These are phyloP conservation scores for Fragilariopsis cylindrus DNA, from an alignment of 108 stramenopile genomes.

Conservation along the genomic window DNA sequence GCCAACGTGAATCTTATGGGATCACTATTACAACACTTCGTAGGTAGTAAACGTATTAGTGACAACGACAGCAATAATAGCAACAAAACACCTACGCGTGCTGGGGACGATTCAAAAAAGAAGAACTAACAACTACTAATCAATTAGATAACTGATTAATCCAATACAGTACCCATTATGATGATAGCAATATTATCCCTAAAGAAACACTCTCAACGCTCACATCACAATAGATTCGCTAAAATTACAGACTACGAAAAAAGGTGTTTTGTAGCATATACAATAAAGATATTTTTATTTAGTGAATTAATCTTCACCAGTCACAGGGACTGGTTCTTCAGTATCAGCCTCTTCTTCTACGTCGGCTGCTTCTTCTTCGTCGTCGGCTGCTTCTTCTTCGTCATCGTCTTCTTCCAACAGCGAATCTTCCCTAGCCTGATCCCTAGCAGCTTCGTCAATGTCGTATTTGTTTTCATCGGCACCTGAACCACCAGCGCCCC, in stretches of 20 bases:
- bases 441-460: constrained; percentile 76
- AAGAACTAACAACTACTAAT: neutral
- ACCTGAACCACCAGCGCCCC: constrained; percentile 51
- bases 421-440: constrained; percentile 79
- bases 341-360: constrained; percentile 16
- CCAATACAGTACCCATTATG: neutral
- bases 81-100: neutral
- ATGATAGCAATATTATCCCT: too few relatives aligned
- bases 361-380: constrained; percentile 11
- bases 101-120: constrained; percentile 8
- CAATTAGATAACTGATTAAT: neutral
- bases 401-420: constrained; percentile 49
- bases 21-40: constrained; percentile 37
- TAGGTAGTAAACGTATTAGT: neutral
- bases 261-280: too few relatives aligned
- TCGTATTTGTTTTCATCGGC: constrained; percentile 65
- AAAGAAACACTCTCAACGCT: too few relatives aligned
- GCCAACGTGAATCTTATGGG: constrained; percentile 75
- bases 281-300: too few relatives aligned
- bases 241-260: too few relatives aligned
- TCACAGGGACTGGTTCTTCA: too few relatives aligned
- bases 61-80: neutral
- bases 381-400: constrained; percentile 11
- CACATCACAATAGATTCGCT: too few relatives aligned
- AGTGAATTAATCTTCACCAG: too few relatives aligned